Evolutionary conservation across 1,139 yeast species (phyloP).

Genomic region (Pichia sorboxylosa): DNA sequence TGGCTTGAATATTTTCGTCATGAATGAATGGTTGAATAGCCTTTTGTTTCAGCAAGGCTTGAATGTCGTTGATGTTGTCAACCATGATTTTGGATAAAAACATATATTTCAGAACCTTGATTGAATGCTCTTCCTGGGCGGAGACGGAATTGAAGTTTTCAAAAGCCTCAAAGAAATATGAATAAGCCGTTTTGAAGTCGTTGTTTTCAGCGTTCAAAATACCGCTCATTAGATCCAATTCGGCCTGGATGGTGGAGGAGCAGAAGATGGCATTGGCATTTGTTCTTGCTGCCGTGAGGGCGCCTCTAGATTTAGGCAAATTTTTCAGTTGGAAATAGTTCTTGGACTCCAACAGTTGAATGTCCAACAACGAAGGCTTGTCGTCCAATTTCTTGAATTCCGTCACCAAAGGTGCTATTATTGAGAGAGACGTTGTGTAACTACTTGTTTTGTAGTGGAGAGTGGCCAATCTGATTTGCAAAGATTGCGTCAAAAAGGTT

Average conservation of each 20-base stretch:
- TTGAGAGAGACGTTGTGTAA: slow-evolving; percentile 60
- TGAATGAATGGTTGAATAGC: slow-evolving; percentile 65
- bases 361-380: slow-evolving; percentile 89
- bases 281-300: slow-evolving; percentile 90
- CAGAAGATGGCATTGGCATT: slow-evolving; percentile 93
- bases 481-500: slow-evolving; percentile 76
- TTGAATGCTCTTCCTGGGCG: slow-evolving; percentile 43
- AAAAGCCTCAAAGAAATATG: slow-evolving; percentile 89
- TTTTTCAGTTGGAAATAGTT: slow-evolving; percentile 88
- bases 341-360: slow-evolving; percentile 82
- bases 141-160: slow-evolving; percentile 51
- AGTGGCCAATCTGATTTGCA: slow-evolving; percentile 74
- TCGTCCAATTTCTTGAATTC: slow-evolving; percentile 94
- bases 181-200: slow-evolving; percentile 91
- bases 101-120: slow-evolving; percentile 82
- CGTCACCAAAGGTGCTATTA: slow-evolving; percentile 59
- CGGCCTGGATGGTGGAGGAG: slow-evolving; percentile 91
- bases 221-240: slow-evolving; percentile 90
- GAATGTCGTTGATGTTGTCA: slow-evolving; percentile 72
- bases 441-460: slow-evolving; percentile 55
- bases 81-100: slow-evolving; percentile 87
- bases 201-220: slow-evolving; percentile 92
- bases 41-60: slow-evolving; percentile 64
- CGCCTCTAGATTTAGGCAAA: slow-evolving; percentile 84
- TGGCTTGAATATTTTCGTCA: slow-evolving; percentile 60